Evolutionary conservation across 306 rosid genomes (phyloP), one percentile per base, ranked within the genome.

Genomic region (Comarum palustre): DNA sequence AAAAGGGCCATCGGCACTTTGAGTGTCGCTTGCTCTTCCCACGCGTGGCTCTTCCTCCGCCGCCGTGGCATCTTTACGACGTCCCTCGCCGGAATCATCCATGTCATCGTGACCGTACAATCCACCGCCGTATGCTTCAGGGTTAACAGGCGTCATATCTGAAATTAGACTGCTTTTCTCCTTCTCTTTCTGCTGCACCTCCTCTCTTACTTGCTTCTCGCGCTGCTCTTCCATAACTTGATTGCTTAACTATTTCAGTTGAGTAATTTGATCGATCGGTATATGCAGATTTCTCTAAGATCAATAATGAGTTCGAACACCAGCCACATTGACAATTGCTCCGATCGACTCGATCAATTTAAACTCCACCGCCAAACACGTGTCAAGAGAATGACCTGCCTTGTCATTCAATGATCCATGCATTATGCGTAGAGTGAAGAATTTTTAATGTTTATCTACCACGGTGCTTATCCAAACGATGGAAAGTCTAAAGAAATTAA

Each of bases 61-160:
- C 59, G 19, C 36, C 45, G 14, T 9, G 3, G 36, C 13, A 2
- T 20, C 29, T 7, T 2, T 22, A 52, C 59, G 24, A 24, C 61
- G 51, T 14, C n/a, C 20, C 39, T 59, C 38, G 8, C 65, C 65
- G 39, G 65, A 59, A 59, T 14, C 16, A 4, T 75, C 46, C 3
- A 9, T 10, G 45, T 77, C 45, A 6, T 85, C 90, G 0, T 84
- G 63, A 2, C 83, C 96, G 73, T 92, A 90, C 81, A 88, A 45
- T 66, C 96, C 96, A 57, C 96, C 96, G 11, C 96, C 96, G 32
- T 88, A 88, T 1, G 95, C 95, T 65, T 75, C 84, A 8, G 71
- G 81, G 15, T 90, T 92, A 2, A 84, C 68, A 0, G 93, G 79
- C 73, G 87, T 76, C 96, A 86, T 90, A 48, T 39, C 81, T 31